Conservation (phyloP, 176 grass and related monocot species). For the Hordeum marinum region DNA sequence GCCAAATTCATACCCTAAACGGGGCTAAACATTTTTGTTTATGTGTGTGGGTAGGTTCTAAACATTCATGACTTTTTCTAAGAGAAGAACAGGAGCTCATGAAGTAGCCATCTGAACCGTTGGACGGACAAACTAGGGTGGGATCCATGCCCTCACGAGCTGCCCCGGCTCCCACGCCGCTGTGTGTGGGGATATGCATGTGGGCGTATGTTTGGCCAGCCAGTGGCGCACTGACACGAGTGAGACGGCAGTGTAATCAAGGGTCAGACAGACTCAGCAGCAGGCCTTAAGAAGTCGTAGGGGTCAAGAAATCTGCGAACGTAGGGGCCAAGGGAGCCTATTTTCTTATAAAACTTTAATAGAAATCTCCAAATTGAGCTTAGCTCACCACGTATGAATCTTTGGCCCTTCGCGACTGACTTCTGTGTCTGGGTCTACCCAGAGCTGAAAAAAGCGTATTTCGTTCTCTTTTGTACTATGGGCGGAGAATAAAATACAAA, state of each 20-base stretch:
- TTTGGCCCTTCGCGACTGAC: not conserved
- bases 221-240: not conserved
- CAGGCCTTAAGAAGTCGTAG: not conserved
- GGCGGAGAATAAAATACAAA: too few relatives aligned
- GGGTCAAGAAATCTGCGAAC: not conserved
- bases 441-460: too few relatives aligned
- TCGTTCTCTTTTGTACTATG: too few relatives aligned
- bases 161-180: not conserved
- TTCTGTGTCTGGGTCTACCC: not conserved
- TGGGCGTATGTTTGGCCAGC: not conserved
- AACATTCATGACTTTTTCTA: too few relatives aligned
- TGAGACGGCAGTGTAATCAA: not conserved
- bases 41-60: too few relatives aligned
- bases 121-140: too few relatives aligned
- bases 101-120: too few relatives aligned
- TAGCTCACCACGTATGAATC: not conserved
- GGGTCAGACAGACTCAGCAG: not conserved
- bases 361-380: not conserved
- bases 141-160: too few relatives aligned
- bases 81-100: too few relatives aligned
- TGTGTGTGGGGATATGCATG: not conserved
- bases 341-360: too few relatives aligned
- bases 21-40: too few relatives aligned
- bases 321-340: constrained; percentile 21
- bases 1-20: too few relatives aligned